phyloP scores from a whole-genome alignment of 306 rosid genomes.

The Acacia melanoxylon region DNA sequence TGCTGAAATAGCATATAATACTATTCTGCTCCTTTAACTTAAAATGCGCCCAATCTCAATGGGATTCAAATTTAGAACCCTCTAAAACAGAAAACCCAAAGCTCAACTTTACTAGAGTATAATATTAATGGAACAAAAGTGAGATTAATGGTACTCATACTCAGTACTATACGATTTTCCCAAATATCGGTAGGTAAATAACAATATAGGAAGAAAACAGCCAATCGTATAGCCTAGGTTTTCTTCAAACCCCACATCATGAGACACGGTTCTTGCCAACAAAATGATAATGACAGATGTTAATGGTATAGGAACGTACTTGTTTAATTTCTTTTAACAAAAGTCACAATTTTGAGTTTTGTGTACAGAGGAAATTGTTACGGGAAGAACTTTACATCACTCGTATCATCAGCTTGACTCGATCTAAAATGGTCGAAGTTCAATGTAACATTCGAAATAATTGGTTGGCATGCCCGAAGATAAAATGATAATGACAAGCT shows the following conservation, averaged over 20 bases:
- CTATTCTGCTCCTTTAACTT: neutral
- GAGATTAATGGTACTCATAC: neutral
- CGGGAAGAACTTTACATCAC: neutral
- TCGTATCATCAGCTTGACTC: neutral
- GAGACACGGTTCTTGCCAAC: slow-evolving; percentile 34
- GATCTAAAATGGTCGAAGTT: neutral
- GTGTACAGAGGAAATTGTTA: neutral
- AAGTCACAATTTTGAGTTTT: neutral
- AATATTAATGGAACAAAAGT: neutral
- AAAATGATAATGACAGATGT: neutral
- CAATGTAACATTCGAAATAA: neutral
- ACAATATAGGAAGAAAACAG: slow-evolving; percentile 24
- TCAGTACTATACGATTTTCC: neutral
- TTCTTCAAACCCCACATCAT: slow-evolving; percentile 24
- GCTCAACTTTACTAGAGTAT: neutral
- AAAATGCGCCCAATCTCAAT: neutral
- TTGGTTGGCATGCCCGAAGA: neutral
- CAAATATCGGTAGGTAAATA: neutral
- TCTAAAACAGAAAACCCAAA: neutral
- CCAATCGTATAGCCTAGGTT: slow-evolving; percentile 18
- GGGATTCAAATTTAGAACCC: neutral
- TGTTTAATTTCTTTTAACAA: neutral
- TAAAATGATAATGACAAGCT: slow-evolving; percentile 26
- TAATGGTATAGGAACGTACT: neutral
- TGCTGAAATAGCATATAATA: neutral